phyloP scores from a whole-genome alignment of 345 rosid species.

The Populus nigra region DNA sequence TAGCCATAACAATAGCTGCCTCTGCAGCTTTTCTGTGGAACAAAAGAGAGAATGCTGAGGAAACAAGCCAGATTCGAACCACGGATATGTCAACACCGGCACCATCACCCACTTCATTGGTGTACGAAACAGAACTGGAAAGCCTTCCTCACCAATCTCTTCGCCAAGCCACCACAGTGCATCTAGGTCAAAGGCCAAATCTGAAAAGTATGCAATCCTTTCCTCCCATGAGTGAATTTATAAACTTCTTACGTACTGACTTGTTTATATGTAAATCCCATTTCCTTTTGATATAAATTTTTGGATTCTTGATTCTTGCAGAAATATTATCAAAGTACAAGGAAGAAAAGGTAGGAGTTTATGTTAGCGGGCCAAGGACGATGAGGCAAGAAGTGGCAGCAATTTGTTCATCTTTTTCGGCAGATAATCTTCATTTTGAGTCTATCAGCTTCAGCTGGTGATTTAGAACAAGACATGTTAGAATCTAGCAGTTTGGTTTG shows the following conservation, averaged over 20 bases:
- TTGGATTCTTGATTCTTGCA: neutral
- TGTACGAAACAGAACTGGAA: constrained; percentile 44
- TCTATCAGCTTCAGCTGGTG: constrained; percentile 33
- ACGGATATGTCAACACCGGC: constrained; percentile 11
- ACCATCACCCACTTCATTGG: neutral
- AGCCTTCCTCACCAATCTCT: constrained; percentile 57
- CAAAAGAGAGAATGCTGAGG: constrained; percentile 6
- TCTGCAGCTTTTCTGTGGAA: constrained; percentile 22
- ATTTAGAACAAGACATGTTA: neutral
- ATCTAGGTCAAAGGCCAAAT: constrained; percentile 63
- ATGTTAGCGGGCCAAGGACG: constrained; percentile 18
- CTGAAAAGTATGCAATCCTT: constrained; percentile 53
- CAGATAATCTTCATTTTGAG: constrained; percentile 19
- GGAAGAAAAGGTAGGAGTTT: constrained; percentile 18
- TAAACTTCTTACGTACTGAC: neutral
- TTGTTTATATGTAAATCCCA: neutral
- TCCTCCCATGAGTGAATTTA: neutral
- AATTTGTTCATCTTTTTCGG: constrained; percentile 16
- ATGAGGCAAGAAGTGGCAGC: constrained; percentile 24
- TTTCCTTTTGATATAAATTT: neutral
- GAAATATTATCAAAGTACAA: constrained; percentile 11
- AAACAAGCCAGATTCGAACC: constrained; percentile 17
- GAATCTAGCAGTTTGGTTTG: neutral
- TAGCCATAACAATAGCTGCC: constrained; percentile 11
- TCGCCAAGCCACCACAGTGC: constrained; percentile 42